Conservation (phyloP, 805 yeast genomes). For the Zygosaccharomyces gambellarensis region DNA sequence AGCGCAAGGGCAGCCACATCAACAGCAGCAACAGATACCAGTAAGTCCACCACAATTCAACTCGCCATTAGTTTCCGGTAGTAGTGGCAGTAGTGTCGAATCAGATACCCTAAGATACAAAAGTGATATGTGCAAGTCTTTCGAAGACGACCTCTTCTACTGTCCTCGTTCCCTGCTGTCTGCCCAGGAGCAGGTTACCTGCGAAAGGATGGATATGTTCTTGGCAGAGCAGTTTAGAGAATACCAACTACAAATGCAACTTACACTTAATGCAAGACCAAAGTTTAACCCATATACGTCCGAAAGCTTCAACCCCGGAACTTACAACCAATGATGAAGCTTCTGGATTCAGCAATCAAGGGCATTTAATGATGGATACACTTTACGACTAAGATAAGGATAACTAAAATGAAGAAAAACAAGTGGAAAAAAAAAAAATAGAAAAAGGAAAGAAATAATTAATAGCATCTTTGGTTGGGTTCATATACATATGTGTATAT, state of each 20-base stretch:
- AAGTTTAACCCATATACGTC: constrained; percentile 69
- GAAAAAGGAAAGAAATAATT: neutral
- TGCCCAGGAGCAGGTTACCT: constrained; percentile 23
- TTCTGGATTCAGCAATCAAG: neutral
- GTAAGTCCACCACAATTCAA: constrained; percentile 14
- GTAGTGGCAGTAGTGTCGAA: constrained; percentile 15
- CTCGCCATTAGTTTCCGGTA: constrained; percentile 14
- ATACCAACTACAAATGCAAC: constrained; percentile 8
- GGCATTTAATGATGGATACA: neutral
- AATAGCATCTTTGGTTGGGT: constrained; percentile 7
- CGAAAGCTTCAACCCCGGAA: constrained; percentile 51
- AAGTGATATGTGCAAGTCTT: constrained; percentile 28
- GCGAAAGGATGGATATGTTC: constrained; percentile 27
- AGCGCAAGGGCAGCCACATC: constrained; percentile 8
- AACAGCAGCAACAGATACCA: constrained; percentile 11
- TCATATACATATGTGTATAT: constrained; percentile 1
- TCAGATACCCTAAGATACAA: constrained; percentile 22
- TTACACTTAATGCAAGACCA: constrained; percentile 29
- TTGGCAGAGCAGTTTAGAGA: constrained; percentile 22
- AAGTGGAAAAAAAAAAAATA: neutral
- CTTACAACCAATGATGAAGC: constrained; percentile 1
- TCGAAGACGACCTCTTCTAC: constrained; percentile 32
- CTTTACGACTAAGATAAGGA: neutral
- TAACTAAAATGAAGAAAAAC: neutral
- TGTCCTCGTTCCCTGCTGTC: constrained; percentile 32